Evolutionary conservation across 345 rosid genomes (phyloP).

Genomic region (Gossypium raimondii): DNA sequence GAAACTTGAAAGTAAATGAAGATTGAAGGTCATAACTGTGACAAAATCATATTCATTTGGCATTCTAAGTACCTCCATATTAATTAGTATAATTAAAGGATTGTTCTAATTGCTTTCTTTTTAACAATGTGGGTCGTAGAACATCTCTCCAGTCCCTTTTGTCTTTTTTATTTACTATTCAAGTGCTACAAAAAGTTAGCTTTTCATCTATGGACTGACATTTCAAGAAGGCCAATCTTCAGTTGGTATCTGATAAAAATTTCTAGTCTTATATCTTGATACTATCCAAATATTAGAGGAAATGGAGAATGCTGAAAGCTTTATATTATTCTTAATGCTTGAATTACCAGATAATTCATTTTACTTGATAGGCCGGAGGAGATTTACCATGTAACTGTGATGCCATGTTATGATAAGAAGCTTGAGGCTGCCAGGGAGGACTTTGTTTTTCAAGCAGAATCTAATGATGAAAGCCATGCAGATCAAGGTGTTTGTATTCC

Average conservation of each 20-base stretch:
- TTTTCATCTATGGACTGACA: background rate
- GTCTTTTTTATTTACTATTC: background rate
- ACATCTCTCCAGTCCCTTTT: background rate
- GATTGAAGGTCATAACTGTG: background rate
- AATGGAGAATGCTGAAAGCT: background rate
- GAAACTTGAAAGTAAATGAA: background rate
- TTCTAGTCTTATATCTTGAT: background rate
- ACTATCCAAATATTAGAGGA: background rate
- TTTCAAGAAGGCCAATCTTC: background rate
- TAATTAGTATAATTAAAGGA: background rate
- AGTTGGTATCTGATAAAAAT: background rate
- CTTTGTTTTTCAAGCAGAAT: conserved; percentile 56
- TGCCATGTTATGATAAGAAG: conserved; percentile 99
- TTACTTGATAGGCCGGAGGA: conserved; percentile 61
- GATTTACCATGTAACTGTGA: conserved; percentile 85
- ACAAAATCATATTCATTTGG: background rate
- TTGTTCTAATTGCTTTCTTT: background rate
- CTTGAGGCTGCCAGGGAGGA: conserved; percentile 92
- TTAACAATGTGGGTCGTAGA: background rate
- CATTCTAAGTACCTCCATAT: background rate
- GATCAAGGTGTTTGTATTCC: conserved; percentile 31
- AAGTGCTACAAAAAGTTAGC: background rate
- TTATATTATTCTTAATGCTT: background rate
- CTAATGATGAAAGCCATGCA: conserved; percentile 24
- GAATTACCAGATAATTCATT: conserved; percentile 19